Base-by-base conservation (phyloP, 1,139 yeast species). In the Kodamaea sp. region DNA sequence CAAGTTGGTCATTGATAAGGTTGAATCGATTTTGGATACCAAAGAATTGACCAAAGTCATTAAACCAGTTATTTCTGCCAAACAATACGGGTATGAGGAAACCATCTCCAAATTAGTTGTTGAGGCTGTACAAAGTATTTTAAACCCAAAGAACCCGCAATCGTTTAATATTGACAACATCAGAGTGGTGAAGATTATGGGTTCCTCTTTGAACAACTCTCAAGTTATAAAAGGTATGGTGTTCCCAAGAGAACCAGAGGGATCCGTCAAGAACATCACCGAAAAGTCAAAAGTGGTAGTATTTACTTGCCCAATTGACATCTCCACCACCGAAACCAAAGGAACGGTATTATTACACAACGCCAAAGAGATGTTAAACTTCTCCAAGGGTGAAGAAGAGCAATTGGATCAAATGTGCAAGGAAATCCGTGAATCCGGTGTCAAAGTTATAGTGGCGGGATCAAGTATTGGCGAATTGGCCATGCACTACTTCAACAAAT, bases 141-240 rank as follows among this genome's bases (percentile, higher is more conserved):
- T 92, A 51, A 66, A 69, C 48, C 96, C 96, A 32, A 75, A 76
- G 51, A 67, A 69, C 47, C 76, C 80, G n/a, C 56, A 57, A 29
- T 58, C 61, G 26, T 59, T 59, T 38, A 92, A 90, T 57, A 92
- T 92, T 38, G 98, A 92, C 58, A 84, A 89, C 38, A 77, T 92
- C 42, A 80, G 98, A 59, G 97, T 92, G 20, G 98, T 92, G 31
- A 92, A 92, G 65, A 84, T 92, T 50, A 87, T 92, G 96, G 98
- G 98, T 40, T 76, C 95, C 15, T 74, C 94, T 36, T 70, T 94
- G 49, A 65, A 71, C 22, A 74, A 76, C 48, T 84, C 95, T 7
- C 74, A 76, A 50, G 98, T 94, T 36, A 71, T 94, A 48, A 87
- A 86, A 63, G 98, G 98, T 48, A 92, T 92, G 98, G 97, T 94